A percentile compares a stretch with the other conserved stretches of the same genome.
Evolutionary conservation across 768 basidiomycete genomes (phyloP).

Genomic region (Mycena crocata): DNA sequence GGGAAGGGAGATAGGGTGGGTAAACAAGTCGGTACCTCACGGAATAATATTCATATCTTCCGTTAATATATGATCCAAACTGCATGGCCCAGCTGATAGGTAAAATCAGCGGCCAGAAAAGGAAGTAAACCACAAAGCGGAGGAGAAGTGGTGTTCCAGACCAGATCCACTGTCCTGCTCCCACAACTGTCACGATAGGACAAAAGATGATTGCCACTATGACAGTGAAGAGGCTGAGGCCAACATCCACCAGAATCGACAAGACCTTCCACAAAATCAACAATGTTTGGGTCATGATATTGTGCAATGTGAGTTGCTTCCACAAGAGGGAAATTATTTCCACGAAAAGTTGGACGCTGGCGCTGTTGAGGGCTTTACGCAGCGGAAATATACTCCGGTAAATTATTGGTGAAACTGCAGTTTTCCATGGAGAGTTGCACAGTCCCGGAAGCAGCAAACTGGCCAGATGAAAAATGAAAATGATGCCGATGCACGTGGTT

Average conservation of each 20-base stretch:
- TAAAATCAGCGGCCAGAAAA: neutral
- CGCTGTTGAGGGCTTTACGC: constrained; percentile 1
- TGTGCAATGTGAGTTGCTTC: constrained; percentile 1
- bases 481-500: constrained; percentile 25
- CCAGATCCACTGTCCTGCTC: neutral
- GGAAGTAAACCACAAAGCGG: neutral
- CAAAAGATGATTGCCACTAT: neutral
- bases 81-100: neutral
- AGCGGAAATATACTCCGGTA: constrained; percentile 24
- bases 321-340: neutral
- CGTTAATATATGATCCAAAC: neutral
- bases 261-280: neutral
- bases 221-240: neutral
- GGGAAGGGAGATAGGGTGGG: constrained; percentile 13
- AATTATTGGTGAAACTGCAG: constrained; percentile 31
- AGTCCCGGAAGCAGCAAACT: constrained; percentile 35
- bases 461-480: constrained; percentile 29
- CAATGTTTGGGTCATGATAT: neutral
- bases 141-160: neutral
- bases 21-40: constrained; percentile 7
- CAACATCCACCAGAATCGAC: no score
- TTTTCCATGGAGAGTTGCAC: constrained; percentile 38
- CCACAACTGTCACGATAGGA: no score
- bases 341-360: neutral
- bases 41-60: constrained; percentile 10